These are phyloP conservation scores for Pisolithus albus DNA, from an alignment of 768 basidiomycete genomes.

Conservation along the genomic window DNA sequence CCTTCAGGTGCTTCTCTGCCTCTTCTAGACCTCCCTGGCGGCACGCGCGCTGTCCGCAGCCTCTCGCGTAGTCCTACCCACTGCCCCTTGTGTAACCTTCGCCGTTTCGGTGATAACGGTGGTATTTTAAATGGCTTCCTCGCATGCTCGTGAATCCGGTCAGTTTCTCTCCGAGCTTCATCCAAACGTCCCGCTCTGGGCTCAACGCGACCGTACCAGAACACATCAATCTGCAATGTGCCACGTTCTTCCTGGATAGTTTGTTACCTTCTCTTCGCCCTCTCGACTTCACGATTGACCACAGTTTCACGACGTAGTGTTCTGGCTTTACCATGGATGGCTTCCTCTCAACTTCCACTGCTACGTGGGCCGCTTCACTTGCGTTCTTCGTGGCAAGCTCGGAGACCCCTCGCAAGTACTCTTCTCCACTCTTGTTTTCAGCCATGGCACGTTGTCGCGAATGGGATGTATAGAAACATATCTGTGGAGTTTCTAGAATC, in stretches of 20 bases:
- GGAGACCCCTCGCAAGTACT: neutral
- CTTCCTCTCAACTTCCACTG: neutral
- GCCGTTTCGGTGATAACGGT: neutral
- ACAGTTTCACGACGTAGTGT: neutral
- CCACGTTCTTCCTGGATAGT: neutral
- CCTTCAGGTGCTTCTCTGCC: conserved; percentile 2
- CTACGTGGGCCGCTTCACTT: neutral
- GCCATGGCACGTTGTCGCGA: neutral
- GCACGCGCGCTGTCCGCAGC: neutral
- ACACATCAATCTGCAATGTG: neutral
- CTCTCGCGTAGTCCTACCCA: neutral
- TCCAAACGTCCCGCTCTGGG: neutral
- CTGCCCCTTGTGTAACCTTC: neutral
- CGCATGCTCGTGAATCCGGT: neutral
- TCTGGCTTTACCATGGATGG: too few species aligned
- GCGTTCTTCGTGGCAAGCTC: neutral
- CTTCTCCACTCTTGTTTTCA: neutral
- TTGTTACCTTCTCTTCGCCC: neutral
- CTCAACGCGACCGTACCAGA: too few species aligned
- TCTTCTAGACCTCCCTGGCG: neutral
- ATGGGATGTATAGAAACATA: too few species aligned
- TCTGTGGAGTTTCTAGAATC: too few species aligned
- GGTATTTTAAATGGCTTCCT: neutral
- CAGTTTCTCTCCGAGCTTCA: neutral
- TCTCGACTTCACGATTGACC: too few species aligned